A percentile compares a stretch with the other conserved stretches of the same genome.
Conservation (phyloP, 345 rosid species). For the Trapa incisa region DNA sequence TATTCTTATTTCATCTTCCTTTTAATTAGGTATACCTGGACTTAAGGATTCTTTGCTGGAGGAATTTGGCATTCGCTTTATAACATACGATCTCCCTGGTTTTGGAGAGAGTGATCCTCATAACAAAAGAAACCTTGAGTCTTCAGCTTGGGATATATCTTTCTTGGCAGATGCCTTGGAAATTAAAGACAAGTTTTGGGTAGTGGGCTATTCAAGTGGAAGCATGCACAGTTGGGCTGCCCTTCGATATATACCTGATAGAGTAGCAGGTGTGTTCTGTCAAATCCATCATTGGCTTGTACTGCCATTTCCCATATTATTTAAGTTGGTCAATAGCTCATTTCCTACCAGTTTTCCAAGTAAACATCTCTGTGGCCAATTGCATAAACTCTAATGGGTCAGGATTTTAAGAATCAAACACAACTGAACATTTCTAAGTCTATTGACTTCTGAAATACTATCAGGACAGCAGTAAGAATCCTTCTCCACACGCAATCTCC, state of each 20-base stretch:
- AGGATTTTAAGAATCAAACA: neutral
- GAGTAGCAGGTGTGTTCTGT: conserved; percentile 34
- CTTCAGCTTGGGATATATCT: conserved; percentile 51
- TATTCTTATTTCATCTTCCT: conserved; percentile 1
- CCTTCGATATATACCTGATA: conserved; percentile 49
- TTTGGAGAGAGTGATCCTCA: conserved; percentile 78
- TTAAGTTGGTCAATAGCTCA: neutral
- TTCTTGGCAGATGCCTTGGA: conserved; percentile 38
- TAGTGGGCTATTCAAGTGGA: conserved; percentile 55
- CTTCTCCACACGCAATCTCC: neutral
- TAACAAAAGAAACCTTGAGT: conserved; percentile 40
- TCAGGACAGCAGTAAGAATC: neutral
- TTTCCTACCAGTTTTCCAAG: neutral
- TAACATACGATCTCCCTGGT: conserved; percentile 70
- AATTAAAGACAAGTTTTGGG: conserved; percentile 49
- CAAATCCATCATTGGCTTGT: no score
- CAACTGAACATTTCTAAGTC: neutral
- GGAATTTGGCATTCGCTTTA: conserved; percentile 52
- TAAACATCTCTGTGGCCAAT: neutral
- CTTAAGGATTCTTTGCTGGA: conserved; percentile 43
- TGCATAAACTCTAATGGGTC: neutral
- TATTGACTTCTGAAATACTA: neutral
- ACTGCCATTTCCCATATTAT: no score
- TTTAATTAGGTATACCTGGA: conserved; percentile 43
- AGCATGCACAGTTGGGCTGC: conserved; percentile 69